Base-by-base conservation (phyloP, 2,329 filamentous ascomycete species). In the Exophiala calicioides region DNA sequence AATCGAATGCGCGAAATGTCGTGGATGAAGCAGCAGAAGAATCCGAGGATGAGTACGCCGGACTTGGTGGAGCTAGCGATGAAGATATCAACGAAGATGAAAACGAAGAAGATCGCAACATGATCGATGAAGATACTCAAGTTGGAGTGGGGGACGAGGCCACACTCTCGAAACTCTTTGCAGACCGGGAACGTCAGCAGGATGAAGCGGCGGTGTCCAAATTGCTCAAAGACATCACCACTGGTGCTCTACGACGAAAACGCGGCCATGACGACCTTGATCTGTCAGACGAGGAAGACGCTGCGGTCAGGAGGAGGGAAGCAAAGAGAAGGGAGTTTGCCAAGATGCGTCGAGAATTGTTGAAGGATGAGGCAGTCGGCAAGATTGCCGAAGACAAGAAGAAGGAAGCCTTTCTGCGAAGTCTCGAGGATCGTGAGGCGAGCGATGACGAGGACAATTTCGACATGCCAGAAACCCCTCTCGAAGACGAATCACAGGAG, bases 31-130 rank as follows among this genome's bases (percentile, higher is more conserved):
- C 95, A 64, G 31, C 93, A 51, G 88, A 95, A 60, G 93, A 98
- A 69, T 98, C 93, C 0, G 94, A 98, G 64, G 93, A 98, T 64
- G 93, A 98, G 67, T 98, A 97, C 65, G 91, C 90, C 29, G 93
- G 93, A 3, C 76, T 98, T 7, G 93, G 93, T 57, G 93, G 93
- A 53, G 85, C 76, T 8, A 91, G 90, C 66, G 90, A 91, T 50
- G 88, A 91, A 55, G 84, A 82, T 33, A 85, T 79, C 32, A 85
- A 84, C 44, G 86, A 90, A 48, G 80, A 88, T 50, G 86, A 85
- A 26, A 82, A 87, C 47, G 83, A 83, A 21, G 80, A 86, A 5
- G 80, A 93, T 53, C 80, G 86, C 58, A 84, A 89, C 53, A 94
- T 98, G 81, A 95, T 98, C 62, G 87, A 93, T 60, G 90, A 97